These are phyloP conservation scores for Rhodotorula paludigena DNA, from an alignment of 768 basidiomycete species.

Conservation along the genomic window DNA sequence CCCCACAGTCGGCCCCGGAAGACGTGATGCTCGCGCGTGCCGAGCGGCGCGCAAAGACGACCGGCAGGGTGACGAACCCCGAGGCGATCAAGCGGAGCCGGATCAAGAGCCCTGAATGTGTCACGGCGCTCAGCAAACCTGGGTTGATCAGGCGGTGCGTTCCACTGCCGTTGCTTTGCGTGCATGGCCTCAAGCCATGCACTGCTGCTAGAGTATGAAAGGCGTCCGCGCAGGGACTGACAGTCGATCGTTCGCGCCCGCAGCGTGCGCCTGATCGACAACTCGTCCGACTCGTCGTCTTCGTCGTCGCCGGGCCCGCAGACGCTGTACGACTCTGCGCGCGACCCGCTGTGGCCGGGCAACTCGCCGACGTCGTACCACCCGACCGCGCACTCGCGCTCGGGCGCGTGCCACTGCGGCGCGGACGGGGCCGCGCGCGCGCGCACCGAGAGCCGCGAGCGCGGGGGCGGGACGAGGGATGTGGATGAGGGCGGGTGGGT, in stretches of 20 bases:
- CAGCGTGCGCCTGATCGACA: constrained; percentile 43
- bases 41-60: constrained; percentile 38
- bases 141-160: constrained; percentile 29
- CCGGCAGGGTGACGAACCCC: constrained; percentile 38
- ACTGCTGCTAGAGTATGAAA: too few relatives aligned
- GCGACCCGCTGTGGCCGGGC: constrained; percentile 39
- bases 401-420: neutral
- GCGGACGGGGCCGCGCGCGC: neutral
- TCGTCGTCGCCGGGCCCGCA: constrained; percentile 1
- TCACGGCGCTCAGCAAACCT: constrained; percentile 22
- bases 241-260: neutral
- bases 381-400: neutral
- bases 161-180: too few relatives aligned
- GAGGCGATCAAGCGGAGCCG: constrained; percentile 33
- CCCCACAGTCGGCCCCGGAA: constrained; percentile 37
- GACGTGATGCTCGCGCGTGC: constrained; percentile 41
- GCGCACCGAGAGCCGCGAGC: neutral
- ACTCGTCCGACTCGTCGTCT: constrained; percentile 37
- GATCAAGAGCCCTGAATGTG: constrained; percentile 30
- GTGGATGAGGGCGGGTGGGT: constrained; percentile 21
- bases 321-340: constrained; percentile 43
- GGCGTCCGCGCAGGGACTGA: too few relatives aligned
- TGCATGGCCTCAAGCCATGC: too few relatives aligned
- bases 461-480: neutral
- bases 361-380: neutral